Percentiles rank a stretch among this genome's conserved stretches.
Conservation (phyloP, 2,329 filamentous ascomycete genomes). For the Aspergillus sp. region DNA sequence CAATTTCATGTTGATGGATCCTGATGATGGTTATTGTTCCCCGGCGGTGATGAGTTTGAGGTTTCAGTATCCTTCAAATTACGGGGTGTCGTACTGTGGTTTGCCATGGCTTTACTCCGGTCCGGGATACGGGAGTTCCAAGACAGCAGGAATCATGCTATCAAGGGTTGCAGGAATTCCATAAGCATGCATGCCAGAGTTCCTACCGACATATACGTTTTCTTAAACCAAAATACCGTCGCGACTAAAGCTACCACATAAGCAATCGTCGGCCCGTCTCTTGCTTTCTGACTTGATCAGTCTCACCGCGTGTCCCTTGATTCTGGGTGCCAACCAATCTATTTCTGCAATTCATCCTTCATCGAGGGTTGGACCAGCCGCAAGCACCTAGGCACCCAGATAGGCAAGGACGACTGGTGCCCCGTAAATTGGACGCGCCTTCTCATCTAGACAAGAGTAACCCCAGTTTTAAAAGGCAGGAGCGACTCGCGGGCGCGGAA, state of each 20-base stretch:
- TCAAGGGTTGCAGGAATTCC: background rate
- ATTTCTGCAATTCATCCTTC: too few species aligned
- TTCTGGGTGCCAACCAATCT: too few species aligned
- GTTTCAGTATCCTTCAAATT: background rate
- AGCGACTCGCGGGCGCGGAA: too few species aligned
- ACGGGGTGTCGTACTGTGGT: background rate
- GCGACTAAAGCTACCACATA: background rate
- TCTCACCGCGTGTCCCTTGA: background rate
- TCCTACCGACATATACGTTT: too few species aligned
- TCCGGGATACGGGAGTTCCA: background rate
- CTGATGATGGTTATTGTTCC: background rate
- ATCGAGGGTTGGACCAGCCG: too few species aligned
- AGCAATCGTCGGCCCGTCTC: background rate
- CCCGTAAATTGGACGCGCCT: too few species aligned
- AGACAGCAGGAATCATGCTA: background rate
- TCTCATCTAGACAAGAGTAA: background rate
- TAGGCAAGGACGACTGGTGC: too few species aligned
- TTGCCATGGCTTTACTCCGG: background rate
- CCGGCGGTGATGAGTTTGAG: background rate
- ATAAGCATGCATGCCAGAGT: too few species aligned
- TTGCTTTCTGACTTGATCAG: background rate
- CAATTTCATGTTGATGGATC: background rate
- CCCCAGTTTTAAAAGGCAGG: background rate
- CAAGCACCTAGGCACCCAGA: too few species aligned
- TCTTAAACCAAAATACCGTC: background rate